A percentile compares a stretch with the other conserved stretches of the same genome.
These are phyloP conservation scores for Herpotrichia juniperi DNA, from an alignment of 2,329 filamentous ascomycete genomes.

Conservation along the genomic window DNA sequence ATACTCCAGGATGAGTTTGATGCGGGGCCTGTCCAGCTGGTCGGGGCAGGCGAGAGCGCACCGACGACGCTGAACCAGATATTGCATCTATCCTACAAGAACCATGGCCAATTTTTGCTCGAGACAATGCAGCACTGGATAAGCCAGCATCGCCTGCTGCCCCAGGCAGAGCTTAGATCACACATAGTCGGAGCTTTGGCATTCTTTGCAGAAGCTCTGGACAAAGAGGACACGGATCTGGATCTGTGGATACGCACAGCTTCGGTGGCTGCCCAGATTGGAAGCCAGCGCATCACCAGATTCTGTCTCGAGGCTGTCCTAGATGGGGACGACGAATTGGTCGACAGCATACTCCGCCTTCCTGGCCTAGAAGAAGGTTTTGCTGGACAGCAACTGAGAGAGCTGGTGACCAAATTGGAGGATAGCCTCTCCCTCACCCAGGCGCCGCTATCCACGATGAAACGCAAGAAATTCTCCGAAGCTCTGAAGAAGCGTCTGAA, in stretches of 20 bases:
- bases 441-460: constrained; percentile 56
- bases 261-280: constrained; percentile 62
- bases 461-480: constrained; percentile 57
- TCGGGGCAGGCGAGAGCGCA: constrained; percentile 71
- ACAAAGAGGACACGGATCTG: constrained; percentile 68
- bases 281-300: constrained; percentile 63
- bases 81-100: constrained; percentile 92
- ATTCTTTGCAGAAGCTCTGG: constrained; percentile 66
- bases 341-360: constrained; percentile 60
- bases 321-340: constrained; percentile 64
- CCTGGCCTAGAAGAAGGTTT: constrained; percentile 55
- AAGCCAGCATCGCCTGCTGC: constrained; percentile 37
- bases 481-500: constrained; percentile 61
- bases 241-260: constrained; percentile 68
- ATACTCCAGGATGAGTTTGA: constrained; percentile 47
- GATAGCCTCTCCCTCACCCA: constrained; percentile 63
- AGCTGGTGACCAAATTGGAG: constrained; percentile 56
- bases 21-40: constrained; percentile 50
- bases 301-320: constrained; percentile 69
- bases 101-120: constrained; percentile 89
- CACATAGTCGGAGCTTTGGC: constrained; percentile 47
- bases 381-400: constrained; percentile 42
- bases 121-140: constrained; percentile 68
- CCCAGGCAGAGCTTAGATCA: constrained; percentile 37
- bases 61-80: constrained; percentile 86